Evolutionary conservation across 176 grass and related monocot species (phyloP).

Genomic region (Pontederia paniculata): DNA sequence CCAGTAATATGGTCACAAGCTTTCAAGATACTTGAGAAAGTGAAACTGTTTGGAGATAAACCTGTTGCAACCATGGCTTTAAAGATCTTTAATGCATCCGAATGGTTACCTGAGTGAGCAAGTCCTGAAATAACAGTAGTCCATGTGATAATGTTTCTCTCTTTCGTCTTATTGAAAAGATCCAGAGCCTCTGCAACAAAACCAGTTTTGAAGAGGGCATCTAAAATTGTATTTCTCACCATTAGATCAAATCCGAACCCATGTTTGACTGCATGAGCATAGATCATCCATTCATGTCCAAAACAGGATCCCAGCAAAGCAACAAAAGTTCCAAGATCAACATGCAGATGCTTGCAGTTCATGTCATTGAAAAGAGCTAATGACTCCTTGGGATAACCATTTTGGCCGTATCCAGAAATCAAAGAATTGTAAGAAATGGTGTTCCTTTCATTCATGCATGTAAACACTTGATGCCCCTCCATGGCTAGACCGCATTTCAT

Average conservation of each 20-base stretch:
- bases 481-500: slow-evolving; percentile 26
- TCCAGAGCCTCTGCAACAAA: slow-evolving; percentile 20
- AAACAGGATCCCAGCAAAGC: slow-evolving; percentile 20
- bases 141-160: slow-evolving; percentile 30
- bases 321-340: slow-evolving; percentile 32
- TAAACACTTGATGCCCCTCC: slow-evolving; percentile 27
- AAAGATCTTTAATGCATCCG: slow-evolving; percentile 26
- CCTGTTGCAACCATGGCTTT: slow-evolving; percentile 21
- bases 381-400: slow-evolving; percentile 17
- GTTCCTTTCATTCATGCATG: slow-evolving; percentile 19
- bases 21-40: slow-evolving; percentile 34
- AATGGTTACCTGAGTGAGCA: slow-evolving; percentile 15
- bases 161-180: slow-evolving; percentile 25
- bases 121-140: slow-evolving; percentile 30
- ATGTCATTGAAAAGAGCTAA: slow-evolving; percentile 25
- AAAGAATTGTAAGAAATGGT: slow-evolving; percentile 29
- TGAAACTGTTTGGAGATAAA: slow-evolving; percentile 22
- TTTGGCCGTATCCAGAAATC: slow-evolving; percentile 28
- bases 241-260: slow-evolving; percentile 25
- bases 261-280: slow-evolving; percentile 32
- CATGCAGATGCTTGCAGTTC: slow-evolving; percentile 10
- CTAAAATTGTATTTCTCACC: slow-evolving; percentile 27
- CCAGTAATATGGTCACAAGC: slow-evolving; percentile 26
- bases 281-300: slow-evolving; percentile 22
- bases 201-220: slow-evolving; percentile 14